A percentile compares a stretch with the other conserved stretches of the same genome.
phyloP scores from a whole-genome alignment of 2,329 filamentous ascomycete genomes.

The Aureobasidium sp. region DNA sequence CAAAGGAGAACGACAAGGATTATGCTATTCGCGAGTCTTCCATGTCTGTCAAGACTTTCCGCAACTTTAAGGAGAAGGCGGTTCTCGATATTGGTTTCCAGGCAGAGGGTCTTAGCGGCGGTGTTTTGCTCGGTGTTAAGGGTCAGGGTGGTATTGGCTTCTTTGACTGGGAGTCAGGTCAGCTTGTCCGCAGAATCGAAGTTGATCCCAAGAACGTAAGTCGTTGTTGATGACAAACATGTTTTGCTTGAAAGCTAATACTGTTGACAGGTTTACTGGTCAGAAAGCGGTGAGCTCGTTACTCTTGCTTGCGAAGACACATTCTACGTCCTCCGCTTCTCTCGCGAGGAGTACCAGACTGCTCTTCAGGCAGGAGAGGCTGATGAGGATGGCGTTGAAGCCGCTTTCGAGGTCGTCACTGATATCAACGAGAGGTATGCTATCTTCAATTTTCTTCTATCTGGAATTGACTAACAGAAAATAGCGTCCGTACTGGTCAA shows the following conservation, averaged over 20 bases:
- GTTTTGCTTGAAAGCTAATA: not conserved
- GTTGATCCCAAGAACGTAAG: conserved; percentile 54
- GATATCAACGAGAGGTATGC: conserved; percentile 81
- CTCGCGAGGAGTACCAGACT: conserved; percentile 76
- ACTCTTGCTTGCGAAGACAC: conserved; percentile 89
- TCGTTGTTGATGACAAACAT: not conserved
- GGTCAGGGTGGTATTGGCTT: conserved; percentile 91
- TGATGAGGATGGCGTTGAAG: conserved; percentile 86
- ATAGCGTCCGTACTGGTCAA: conserved; percentile 79
- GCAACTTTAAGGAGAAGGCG: conserved; percentile 87
- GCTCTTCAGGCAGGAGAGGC: conserved; percentile 73
- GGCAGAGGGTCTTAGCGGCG: conserved; percentile 82
- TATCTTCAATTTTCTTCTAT: not conserved
- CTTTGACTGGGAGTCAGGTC: conserved; percentile 91
- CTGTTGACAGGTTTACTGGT: conserved; percentile 73
- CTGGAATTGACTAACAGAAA: not conserved
- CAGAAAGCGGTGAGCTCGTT: conserved; percentile 88
- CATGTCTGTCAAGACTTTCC: conserved; percentile 93
- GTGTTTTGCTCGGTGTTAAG: conserved; percentile 85
- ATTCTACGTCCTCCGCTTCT: conserved; percentile 90
- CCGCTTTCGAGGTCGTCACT: conserved; percentile 91
- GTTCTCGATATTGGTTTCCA: conserved; percentile 85
- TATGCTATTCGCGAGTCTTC: conserved; percentile 93
- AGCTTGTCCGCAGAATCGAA: conserved; percentile 85
- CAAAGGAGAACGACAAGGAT: conserved; percentile 96